Percentiles rank a stretch among this genome's conserved stretches.
These are phyloP conservation scores for Malus sieversii DNA, from an alignment of 306 rosid species.

Conservation along the genomic window DNA sequence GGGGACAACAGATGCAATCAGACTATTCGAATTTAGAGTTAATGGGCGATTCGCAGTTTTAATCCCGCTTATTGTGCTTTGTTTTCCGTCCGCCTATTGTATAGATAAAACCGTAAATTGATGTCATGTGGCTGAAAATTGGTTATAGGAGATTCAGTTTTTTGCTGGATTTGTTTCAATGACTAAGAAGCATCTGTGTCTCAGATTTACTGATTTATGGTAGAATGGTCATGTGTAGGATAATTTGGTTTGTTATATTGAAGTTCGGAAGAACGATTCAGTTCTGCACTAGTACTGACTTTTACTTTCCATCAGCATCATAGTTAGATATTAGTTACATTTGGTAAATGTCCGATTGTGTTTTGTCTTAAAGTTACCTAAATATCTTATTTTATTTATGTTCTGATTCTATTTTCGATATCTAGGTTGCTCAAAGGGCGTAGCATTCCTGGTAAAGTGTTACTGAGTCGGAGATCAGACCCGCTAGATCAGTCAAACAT, in stretches of 20 bases:
- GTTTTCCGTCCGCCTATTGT: neutral
- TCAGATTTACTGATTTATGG: neutral
- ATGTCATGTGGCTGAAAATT: neutral
- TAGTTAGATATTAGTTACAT: neutral
- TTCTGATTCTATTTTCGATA: neutral
- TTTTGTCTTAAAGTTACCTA: neutral
- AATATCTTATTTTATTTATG: neutral
- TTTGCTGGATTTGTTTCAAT: neutral
- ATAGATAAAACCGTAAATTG: neutral
- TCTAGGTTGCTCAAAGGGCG: constrained; percentile 90
- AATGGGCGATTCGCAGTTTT: neutral
- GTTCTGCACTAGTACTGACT: neutral
- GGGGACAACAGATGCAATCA: constrained; percentile 4
- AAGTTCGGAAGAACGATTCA: neutral
- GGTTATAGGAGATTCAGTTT: neutral
- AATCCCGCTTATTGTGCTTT: neutral
- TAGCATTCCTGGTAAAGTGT: constrained; percentile 81
- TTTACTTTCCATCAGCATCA: neutral
- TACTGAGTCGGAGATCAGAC: constrained; percentile 62
- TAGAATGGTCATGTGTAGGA: neutral
- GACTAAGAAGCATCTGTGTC: neutral
- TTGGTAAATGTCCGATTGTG: neutral
- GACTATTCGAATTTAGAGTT: neutral
- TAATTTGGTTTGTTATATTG: neutral
- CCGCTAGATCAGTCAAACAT: constrained; percentile 32